A percentile compares a stretch with the other conserved stretches of the same genome.
These are phyloP conservation scores for Phytophthora parvispora DNA, from an alignment of 352 stramenopile genomes.

Conservation along the genomic window DNA sequence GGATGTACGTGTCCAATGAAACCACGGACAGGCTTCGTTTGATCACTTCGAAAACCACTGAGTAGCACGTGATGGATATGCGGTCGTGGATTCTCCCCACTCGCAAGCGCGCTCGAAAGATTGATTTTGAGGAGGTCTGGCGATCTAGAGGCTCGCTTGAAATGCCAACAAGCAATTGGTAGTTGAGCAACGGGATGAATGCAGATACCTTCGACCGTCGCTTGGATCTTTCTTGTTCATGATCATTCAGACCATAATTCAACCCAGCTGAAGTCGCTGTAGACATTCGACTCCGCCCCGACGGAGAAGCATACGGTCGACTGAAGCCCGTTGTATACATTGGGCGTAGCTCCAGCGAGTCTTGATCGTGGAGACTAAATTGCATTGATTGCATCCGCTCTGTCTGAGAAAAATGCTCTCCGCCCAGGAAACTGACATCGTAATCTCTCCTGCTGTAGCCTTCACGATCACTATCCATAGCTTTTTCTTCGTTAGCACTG, in stretches of 20 bases:
- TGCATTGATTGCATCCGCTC: constrained; percentile 77
- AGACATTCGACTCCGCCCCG: constrained; percentile 73
- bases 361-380: constrained; percentile 66
- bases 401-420: constrained; percentile 46
- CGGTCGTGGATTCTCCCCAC: constrained; percentile 79
- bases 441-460: constrained; percentile 32
- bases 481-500: constrained; percentile 43
- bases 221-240: constrained; percentile 44
- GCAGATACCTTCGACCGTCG: constrained; percentile 54
- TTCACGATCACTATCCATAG: constrained; percentile 31
- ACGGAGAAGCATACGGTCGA: constrained; percentile 57
- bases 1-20: constrained; percentile 91
- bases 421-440: constrained; percentile 38
- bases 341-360: constrained; percentile 59
- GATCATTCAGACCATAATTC: constrained; percentile 38
- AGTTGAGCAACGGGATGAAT: constrained; percentile 76
- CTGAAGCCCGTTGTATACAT: constrained; percentile 81
- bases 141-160: constrained; percentile 52
- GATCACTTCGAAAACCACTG: constrained; percentile 91
- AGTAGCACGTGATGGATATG: constrained; percentile 76
- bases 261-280: constrained; percentile 71
- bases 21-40: constrained; percentile 91
- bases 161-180: constrained; percentile 78
- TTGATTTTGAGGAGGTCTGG: constrained; percentile 46
- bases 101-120: constrained; percentile 77